These are phyloP conservation scores for Plantago ovata DNA, from an alignment of 257 asterid genomes.

Conservation along the genomic window DNA sequence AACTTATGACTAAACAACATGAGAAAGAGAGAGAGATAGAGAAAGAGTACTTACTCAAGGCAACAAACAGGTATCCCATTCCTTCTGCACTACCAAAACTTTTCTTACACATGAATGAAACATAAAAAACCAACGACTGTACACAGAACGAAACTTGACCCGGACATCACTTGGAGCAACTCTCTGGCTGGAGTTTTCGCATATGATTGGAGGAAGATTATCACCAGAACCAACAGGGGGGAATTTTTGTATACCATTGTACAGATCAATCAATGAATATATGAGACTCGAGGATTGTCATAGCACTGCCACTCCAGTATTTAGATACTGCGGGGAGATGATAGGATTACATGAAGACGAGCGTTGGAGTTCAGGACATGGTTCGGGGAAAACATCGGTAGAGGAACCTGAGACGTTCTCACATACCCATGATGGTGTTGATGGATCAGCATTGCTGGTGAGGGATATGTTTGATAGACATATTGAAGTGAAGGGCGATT, in stretches of 20 bases:
- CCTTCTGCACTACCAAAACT: conserved; percentile 87
- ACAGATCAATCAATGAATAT: conserved; percentile 44
- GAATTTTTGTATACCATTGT: conserved; percentile 21
- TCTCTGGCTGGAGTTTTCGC: conserved; percentile 11
- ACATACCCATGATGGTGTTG: conserved; percentile 53
- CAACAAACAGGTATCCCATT: conserved; percentile 32
- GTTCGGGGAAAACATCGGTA: conserved; percentile 51
- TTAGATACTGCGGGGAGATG: conserved; percentile 24
- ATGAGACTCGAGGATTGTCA: conserved; percentile 26
- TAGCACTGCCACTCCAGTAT: conserved; percentile 35
- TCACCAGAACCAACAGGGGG: conserved; percentile 29
- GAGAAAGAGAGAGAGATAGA: conserved; percentile 25
- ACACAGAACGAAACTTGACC: conserved; percentile 41
- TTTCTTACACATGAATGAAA: conserved; percentile 76
- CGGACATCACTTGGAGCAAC: conserved; percentile 26
- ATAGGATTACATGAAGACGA: conserved; percentile 26
- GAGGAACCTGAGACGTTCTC: conserved; percentile 53
- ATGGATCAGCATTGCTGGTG: conserved; percentile 29
- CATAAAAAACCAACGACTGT: conserved; percentile 57
- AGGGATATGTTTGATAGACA: conserved; percentile 63
- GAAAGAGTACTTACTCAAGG: background rate
- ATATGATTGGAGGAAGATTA: conserved; percentile 33
- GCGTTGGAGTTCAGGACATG: conserved; percentile 55
- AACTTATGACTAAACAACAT: conserved; percentile 27
- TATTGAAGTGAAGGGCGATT: conserved; percentile 77